Conservation (phyloP, 768 basidiomycete genomes). For the Macrolepiota dolichaula region DNA sequence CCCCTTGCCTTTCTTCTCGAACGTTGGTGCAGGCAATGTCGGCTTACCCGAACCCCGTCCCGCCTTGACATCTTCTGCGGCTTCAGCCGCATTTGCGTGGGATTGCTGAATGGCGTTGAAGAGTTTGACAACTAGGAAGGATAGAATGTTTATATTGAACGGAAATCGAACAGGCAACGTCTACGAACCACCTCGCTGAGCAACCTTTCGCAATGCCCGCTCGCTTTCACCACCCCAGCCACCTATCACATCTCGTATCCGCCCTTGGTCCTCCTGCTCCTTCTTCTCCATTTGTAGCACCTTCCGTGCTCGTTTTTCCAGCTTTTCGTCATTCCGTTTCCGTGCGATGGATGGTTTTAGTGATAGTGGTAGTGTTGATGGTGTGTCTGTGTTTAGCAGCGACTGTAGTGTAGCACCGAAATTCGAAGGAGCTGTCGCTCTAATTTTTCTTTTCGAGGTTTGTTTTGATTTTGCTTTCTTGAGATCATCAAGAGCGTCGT, state of each 20-base stretch:
- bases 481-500: slow-evolving; percentile 59
- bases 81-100: slow-evolving; percentile 51
- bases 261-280: slow-evolving; percentile 67
- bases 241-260: slow-evolving; percentile 70
- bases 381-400: slow-evolving; percentile 67
- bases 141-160: not conserved
- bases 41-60: slow-evolving; percentile 72
- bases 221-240: slow-evolving; percentile 89
- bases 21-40: slow-evolving; percentile 61
- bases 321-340: slow-evolving; percentile 71
- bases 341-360: slow-evolving; percentile 71
- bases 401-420: slow-evolving; percentile 76
- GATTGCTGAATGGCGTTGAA: slow-evolving; percentile 87
- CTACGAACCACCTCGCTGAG: slow-evolving; percentile 73
- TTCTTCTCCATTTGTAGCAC: slow-evolving; percentile 68
- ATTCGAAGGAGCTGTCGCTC: slow-evolving; percentile 69
- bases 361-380: slow-evolving; percentile 69
- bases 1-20: slow-evolving; percentile 45
- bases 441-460: slow-evolving; percentile 78
- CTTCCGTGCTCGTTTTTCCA: slow-evolving; percentile 70
- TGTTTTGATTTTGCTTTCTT: slow-evolving; percentile 68
- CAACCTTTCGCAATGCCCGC: slow-evolving; percentile 75
- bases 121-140: slow-evolving; percentile 64
- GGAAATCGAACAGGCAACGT: not conserved
- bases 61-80: slow-evolving; percentile 56